phyloP scores from a whole-genome alignment of 2,329 filamentous ascomycete genomes.

The Aspergillus alliaceus region DNA sequence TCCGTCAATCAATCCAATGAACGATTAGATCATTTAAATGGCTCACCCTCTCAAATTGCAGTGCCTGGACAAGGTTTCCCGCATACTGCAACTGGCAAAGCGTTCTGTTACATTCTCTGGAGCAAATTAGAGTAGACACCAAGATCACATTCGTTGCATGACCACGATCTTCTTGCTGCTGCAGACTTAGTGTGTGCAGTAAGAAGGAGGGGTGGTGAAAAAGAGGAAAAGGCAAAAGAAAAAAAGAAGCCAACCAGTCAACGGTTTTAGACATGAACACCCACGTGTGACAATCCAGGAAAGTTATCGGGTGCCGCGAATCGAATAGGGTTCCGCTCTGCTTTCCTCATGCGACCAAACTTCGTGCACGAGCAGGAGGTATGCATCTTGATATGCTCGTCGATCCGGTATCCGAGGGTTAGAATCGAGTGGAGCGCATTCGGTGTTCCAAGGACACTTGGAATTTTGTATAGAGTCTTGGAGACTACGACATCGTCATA shows the following conservation, averaged over 20 bases:
- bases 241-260: background rate
- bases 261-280: conserved; percentile 5
- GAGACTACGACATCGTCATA: background rate
- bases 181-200: too few species aligned
- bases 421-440: conserved; percentile 8
- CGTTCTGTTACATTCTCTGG: too few species aligned
- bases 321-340: conserved; percentile 4
- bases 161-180: background rate
- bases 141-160: background rate
- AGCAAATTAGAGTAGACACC: background rate
- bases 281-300: conserved; percentile 16
- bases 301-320: conserved; percentile 17
- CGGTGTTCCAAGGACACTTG: background rate
- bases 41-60: background rate
- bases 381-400: conserved; percentile 15
- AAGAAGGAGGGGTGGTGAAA: too few species aligned
- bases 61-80: background rate
- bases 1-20: too few species aligned
- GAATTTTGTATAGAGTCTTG: background rate
- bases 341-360: conserved; percentile 2
- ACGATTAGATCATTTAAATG: background rate
- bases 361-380: conserved; percentile 15
- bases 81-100: background rate
- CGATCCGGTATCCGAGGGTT: conserved; percentile 2
- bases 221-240: too few species aligned